Evolutionary conservation across 768 basidiomycete species (phyloP).

Genomic region (Leccinum obscurum): DNA sequence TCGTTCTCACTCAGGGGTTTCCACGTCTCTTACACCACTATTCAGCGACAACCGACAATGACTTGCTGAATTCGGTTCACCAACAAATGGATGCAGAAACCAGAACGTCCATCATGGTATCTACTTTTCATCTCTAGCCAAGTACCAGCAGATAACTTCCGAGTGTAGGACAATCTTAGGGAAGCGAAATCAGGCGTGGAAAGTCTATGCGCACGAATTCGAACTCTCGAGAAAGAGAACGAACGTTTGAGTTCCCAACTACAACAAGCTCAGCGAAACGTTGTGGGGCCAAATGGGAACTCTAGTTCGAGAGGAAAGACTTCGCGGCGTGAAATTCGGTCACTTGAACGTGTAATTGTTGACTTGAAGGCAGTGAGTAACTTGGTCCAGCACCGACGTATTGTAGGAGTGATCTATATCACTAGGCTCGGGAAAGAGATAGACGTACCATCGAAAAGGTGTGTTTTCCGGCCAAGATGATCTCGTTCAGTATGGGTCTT

Average conservation of each 20-base stretch:
- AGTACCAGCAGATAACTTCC: not conserved
- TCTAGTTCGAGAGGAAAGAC: not conserved
- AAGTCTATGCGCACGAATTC: slow-evolving; percentile 10
- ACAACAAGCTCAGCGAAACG: not conserved
- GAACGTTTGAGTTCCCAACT: slow-evolving; percentile 7
- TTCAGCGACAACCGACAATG: slow-evolving; percentile 6
- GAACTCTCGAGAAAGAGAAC: slow-evolving; percentile 13
- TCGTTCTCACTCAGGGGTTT: not conserved
- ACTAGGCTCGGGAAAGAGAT: slow-evolving; percentile 15
- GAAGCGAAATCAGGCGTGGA: slow-evolving; percentile 9
- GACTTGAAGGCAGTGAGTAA: slow-evolving; percentile 9
- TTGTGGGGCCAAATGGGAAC: not conserved
- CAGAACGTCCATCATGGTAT: slow-evolving; percentile 12
- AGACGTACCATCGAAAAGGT: slow-evolving; percentile 20
- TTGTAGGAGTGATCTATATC: not conserved
- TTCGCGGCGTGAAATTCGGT: slow-evolving; percentile 9
- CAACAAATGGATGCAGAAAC: not conserved
- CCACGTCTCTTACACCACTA: no score
- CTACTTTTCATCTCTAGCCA: not conserved
- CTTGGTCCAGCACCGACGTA: not conserved
- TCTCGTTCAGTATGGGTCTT: not conserved
- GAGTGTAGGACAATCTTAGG: slow-evolving; percentile 3
- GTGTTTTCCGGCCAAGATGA: not conserved
- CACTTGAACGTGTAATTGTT: slow-evolving; percentile 7
- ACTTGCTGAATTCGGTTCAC: not conserved